A percentile compares a stretch with the other conserved stretches of the same genome.
Conservation (phyloP, 345 rosid genomes). For the Citrus medica region DNA sequence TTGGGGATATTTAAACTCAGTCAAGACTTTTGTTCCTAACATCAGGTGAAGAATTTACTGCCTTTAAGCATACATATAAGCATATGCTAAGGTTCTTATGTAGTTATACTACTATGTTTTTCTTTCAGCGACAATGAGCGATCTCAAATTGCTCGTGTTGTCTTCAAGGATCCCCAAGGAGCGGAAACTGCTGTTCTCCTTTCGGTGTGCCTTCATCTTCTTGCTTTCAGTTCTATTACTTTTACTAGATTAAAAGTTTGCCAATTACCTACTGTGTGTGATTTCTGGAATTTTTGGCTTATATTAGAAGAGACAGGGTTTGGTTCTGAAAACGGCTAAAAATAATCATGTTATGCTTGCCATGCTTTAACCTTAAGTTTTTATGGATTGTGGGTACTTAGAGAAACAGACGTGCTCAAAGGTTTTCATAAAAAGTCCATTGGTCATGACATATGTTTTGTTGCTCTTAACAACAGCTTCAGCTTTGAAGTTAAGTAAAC, state of each 20-base stretch:
- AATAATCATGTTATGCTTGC: background rate
- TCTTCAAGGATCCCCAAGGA: constrained; percentile 86
- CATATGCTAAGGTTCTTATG: background rate
- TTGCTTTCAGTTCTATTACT: background rate
- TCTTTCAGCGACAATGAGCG: constrained; percentile 48
- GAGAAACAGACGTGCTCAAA: background rate
- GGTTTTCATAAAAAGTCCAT: background rate
- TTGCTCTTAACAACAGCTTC: background rate
- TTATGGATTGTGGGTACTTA: background rate
- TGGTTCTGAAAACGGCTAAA: background rate
- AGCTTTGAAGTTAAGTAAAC: background rate
- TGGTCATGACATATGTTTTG: background rate
- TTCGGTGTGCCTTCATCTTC: constrained; percentile 42
- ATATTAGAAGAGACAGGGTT: background rate
- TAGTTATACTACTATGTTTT: constrained; percentile 4
- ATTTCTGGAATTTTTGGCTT: background rate
- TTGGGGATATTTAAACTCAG: background rate
- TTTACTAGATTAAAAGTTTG: background rate
- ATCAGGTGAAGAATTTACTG: background rate
- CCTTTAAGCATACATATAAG: background rate
- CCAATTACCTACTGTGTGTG: background rate
- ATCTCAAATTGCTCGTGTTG: constrained; percentile 71
- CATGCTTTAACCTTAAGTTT: background rate
- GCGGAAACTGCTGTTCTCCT: constrained; percentile 91
- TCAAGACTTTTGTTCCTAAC: background rate